A percentile compares a stretch with the other conserved stretches of the same genome.
Conservation (phyloP, 768 basidiomycete species). For the Boletellus sp. region DNA sequence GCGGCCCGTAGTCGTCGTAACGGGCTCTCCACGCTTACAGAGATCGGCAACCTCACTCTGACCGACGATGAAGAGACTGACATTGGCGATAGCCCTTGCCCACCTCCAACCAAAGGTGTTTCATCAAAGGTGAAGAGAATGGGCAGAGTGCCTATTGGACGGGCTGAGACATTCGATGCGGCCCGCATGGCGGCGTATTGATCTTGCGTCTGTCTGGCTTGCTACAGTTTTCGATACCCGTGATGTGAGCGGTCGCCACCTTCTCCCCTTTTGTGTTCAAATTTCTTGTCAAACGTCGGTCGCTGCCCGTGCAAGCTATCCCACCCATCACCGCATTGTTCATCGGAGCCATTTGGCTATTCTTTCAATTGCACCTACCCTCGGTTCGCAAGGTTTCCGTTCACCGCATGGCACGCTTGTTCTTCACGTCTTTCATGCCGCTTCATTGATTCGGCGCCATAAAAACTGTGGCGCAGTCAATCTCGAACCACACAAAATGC, state of each 20-base stretch:
- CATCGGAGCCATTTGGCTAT: conserved; percentile 1
- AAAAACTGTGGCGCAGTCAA: conserved; percentile 7
- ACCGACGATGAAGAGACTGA: conserved; percentile 78
- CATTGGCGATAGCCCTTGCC: conserved; percentile 85
- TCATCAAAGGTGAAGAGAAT: conserved; percentile 58
- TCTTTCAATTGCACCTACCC: conserved; percentile 8
- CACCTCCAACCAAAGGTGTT: conserved; percentile 61
- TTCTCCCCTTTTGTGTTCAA: conserved; percentile 4
- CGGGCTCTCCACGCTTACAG: conserved; percentile 59
- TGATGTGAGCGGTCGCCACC: background rate
- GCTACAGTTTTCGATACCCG: conserved; percentile 1
- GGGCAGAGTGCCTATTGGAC: conserved; percentile 44
- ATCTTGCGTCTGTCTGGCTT: conserved; percentile 15
- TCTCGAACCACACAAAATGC: conserved; percentile 13
- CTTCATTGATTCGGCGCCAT: conserved; percentile 11
- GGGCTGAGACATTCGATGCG: conserved; percentile 71
- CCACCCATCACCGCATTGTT: background rate
- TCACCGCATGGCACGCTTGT: conserved; percentile 14
- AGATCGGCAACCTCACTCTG: conserved; percentile 58
- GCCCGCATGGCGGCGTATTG: conserved; percentile 48
- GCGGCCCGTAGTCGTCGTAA: conserved; percentile 64
- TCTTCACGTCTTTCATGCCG: conserved; percentile 15
- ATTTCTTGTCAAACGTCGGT: conserved; percentile 1
- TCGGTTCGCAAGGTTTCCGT: conserved; percentile 9
- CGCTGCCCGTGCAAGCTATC: conserved; percentile 11